phyloP scores from a whole-genome alignment of 371 early-diverging fungal genomes.

The Rhizopus delemar region DNA sequence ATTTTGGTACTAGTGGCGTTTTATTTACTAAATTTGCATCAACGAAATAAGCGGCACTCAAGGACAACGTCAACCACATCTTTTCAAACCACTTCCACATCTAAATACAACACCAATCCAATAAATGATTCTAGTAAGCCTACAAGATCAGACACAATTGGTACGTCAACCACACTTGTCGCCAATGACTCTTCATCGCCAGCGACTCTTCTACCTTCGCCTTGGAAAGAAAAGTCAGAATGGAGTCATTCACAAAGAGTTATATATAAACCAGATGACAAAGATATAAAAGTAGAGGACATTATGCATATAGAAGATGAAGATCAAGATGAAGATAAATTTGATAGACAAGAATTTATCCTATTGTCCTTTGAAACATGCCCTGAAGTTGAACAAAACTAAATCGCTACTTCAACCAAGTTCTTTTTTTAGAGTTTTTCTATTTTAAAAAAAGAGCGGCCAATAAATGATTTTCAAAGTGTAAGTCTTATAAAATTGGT shows the following conservation, averaged over 20 bases:
- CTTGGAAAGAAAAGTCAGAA: conserved; percentile 14
- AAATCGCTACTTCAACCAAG: not conserved
- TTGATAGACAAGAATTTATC: conserved; percentile 45
- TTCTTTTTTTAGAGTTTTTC: not conserved
- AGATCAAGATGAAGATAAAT: conserved; percentile 11
- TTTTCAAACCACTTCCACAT: not conserved
- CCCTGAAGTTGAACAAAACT: conserved; percentile 1
- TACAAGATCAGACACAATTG: conserved; percentile 18
- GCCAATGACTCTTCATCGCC: conserved; percentile 2
- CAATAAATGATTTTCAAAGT: too few relatives aligned
- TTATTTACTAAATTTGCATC: conserved; percentile 35
- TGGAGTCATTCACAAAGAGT: conserved; percentile 12
- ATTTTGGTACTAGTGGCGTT: conserved; percentile 35
- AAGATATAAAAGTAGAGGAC: not conserved
- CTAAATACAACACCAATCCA: not conserved
- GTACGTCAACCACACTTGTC: conserved; percentile 10
- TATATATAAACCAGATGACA: conserved; percentile 24
- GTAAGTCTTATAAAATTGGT: too few relatives aligned
- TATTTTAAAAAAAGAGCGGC: not conserved
- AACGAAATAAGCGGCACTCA: conserved; percentile 5
- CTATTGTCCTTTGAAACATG: conserved; percentile 25
- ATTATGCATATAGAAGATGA: not conserved
- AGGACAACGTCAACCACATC: not conserved
- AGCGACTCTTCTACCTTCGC: conserved; percentile 17
- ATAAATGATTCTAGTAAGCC: not conserved